Evolutionary conservation across 768 basidiomycete species (phyloP).

Genomic region (Mycena metata): DNA sequence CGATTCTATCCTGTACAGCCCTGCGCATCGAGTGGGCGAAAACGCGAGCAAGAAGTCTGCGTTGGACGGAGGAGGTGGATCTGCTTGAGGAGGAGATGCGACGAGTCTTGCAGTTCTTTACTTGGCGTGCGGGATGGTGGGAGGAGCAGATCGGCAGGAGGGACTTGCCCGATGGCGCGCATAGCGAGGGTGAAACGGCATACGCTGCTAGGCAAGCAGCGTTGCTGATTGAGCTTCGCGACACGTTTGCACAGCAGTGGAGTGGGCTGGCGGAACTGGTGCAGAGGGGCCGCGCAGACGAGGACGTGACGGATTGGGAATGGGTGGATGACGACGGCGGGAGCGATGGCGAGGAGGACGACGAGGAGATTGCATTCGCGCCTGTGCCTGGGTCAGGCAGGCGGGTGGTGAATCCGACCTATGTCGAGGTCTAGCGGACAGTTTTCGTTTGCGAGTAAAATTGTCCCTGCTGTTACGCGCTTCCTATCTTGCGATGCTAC

Average conservation of each 20-base stretch:
- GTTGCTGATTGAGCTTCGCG: background rate
- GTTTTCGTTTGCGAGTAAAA: no score
- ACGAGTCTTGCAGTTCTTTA: constrained; percentile 20
- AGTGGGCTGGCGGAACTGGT: background rate
- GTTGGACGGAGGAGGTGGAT: constrained; percentile 32
- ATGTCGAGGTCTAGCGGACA: background rate
- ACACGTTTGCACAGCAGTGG: background rate
- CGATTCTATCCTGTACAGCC: constrained; percentile 19
- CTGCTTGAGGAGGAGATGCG: constrained; percentile 35
- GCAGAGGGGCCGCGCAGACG: background rate
- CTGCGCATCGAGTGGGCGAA: constrained; percentile 29
- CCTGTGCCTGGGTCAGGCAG: background rate
- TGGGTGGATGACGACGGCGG: background rate
- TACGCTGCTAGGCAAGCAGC: constrained; percentile 30
- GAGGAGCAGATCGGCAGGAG: constrained; percentile 5
- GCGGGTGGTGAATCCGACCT: background rate
- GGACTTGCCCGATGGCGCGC: background rate
- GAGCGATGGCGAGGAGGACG: background rate
- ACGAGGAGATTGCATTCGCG: background rate
- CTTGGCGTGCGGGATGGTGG: constrained; percentile 32
- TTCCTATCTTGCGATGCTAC: no score
- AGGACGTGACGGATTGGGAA: background rate
- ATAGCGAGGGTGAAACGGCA: constrained; percentile 27
- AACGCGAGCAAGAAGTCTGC: constrained; percentile 1
- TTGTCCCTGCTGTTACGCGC: no score